Evolutionary conservation across 1,139 yeast genomes (phyloP).

Genomic region (Entelexis paramagnoliae): DNA sequence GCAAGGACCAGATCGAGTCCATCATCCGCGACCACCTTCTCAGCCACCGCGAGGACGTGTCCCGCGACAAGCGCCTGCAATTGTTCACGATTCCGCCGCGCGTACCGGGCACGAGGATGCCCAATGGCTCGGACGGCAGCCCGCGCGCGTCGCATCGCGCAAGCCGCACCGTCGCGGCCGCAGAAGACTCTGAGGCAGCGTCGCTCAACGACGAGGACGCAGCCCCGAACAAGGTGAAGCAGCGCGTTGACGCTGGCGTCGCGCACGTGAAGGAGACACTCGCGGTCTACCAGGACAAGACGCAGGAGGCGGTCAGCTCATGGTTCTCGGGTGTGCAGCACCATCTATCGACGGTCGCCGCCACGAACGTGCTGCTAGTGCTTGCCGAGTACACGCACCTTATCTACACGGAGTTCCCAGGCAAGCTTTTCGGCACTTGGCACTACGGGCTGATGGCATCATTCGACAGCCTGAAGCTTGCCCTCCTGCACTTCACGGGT

Average conservation of each 20-base stretch:
- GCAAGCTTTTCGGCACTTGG: neutral
- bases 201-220: no score
- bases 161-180: neutral
- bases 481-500: neutral
- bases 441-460: neutral
- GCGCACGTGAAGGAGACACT: conserved; percentile 3
- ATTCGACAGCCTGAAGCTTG: neutral
- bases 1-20: conserved; percentile 11
- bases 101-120: neutral
- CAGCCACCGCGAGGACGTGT: conserved; percentile 6
- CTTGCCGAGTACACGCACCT: conserved; percentile 6
- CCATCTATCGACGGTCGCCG: conserved; percentile 9
- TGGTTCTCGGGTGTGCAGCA: conserved; percentile 5
- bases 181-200: no score
- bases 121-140: neutral
- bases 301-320: neutral
- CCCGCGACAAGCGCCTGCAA: conserved; percentile 7
- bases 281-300: neutral
- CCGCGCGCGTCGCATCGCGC: neutral
- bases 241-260: conserved; percentile 3
- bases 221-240: neutral
- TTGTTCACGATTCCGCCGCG: conserved; percentile 2
- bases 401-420: conserved; percentile 1
- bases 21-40: conserved; percentile 3
- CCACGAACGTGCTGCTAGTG: conserved; percentile 5